Base-by-base conservation (phyloP, 805 yeast species). In the Blastobotrys chiropterorum region DNA sequence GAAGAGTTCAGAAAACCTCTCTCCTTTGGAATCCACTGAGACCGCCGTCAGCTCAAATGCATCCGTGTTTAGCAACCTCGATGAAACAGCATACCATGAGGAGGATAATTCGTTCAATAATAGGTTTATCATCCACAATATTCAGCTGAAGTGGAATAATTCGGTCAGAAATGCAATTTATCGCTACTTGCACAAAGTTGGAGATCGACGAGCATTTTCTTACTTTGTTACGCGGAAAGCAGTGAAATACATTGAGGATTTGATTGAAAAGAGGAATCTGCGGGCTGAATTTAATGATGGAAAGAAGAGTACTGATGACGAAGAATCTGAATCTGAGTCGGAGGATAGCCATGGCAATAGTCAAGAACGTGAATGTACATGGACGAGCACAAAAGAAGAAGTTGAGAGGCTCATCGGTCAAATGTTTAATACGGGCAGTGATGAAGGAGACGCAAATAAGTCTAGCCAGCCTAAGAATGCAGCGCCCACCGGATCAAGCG, bases 131-230 rank as follows among this genome's bases (percentile, higher is more conserved):
- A 69, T 88, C 19, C 90, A 89, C 58, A 80, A 84, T 51, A 74
- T 88, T 65, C 79, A 83, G 59, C 63, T 90, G 58, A 85, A 82
- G 58, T 90, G 97, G 96, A 84, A 86, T 65, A 82, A 85, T 54
- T 63, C 70, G 2, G 76, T 82, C 7, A 72, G 97, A 51, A 81
- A 89, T 60, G 70, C 79, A 11, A 69, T 88, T 44, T 76, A 79
- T 63, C 76, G 80, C 44, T 87, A 85, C 60, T 63, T 82, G 20
- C 78, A 79, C 52, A 69, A 76, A 45, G 65, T 79, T 31, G 74
- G 72, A 8, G 64, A 75, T 48, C 67, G 79, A 20, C 68, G 72
- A 20, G 77, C 79, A 8, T 67, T 72, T 31, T 57, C 69, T 1
- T 72, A 71, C 48, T 76, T 76, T 41, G 57, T 76, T 53, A 70